Evolutionary conservation across 2,329 filamentous ascomycete genomes (phyloP).

Genomic region (Aspergillus nomiae): DNA sequence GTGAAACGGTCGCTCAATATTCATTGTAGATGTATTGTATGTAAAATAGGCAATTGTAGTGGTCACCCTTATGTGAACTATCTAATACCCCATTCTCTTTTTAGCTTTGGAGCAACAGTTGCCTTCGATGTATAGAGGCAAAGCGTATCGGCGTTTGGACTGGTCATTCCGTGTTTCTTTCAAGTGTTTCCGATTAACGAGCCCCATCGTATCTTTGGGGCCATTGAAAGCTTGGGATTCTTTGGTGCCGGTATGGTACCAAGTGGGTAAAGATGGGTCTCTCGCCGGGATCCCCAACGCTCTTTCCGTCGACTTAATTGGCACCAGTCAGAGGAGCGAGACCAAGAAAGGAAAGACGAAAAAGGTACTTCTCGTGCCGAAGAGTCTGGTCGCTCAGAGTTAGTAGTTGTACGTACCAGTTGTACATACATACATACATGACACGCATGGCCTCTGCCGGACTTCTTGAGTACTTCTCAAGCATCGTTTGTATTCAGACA

Average conservation of each 20-base stretch:
- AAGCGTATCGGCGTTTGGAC: neutral
- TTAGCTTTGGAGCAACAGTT: neutral
- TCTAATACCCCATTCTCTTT: neutral
- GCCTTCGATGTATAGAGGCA: neutral
- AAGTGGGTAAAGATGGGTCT: slow-evolving; percentile 6
- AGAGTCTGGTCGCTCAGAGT: neutral
- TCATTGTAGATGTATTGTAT: neutral
- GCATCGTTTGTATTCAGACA: neutral
- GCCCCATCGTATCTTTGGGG: slow-evolving; percentile 4
- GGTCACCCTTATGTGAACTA: neutral
- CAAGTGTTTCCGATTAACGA: slow-evolving; percentile 12
- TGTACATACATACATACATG: neutral
- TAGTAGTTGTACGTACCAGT: neutral
- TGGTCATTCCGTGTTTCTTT: neutral
- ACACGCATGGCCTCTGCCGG: neutral
- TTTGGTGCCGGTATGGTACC: slow-evolving; percentile 2
- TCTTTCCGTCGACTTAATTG: slow-evolving; percentile 7
- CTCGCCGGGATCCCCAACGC: slow-evolving; percentile 8
- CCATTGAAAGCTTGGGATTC: slow-evolving; percentile 6
- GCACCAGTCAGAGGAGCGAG: neutral
- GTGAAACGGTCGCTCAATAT: neutral
- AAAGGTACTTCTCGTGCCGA: neutral
- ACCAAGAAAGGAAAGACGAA: neutral
- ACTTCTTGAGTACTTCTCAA: no score
- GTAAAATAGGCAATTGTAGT: neutral